Percentiles rank a stretch among this genome's conserved stretches.
Conservation (phyloP, 2,329 filamentous ascomycete genomes). For the Zymoseptoria ardabiliae region DNA sequence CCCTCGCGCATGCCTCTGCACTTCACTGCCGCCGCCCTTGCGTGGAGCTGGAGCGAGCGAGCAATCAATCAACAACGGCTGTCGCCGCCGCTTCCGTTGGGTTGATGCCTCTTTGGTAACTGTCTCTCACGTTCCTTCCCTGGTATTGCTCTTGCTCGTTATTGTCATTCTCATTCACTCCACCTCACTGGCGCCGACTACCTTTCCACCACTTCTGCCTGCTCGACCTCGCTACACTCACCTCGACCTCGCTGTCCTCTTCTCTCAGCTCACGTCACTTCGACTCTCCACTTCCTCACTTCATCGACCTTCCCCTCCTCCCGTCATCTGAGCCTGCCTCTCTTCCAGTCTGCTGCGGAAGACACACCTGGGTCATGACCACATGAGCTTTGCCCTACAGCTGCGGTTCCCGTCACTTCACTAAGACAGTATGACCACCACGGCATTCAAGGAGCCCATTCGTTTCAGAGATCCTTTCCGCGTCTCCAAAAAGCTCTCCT, state of each 20-base stretch:
- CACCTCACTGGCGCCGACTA: slow-evolving; percentile 32
- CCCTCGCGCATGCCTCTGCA: slow-evolving; percentile 21
- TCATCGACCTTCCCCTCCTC: not conserved
- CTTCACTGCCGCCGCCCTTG: slow-evolving; percentile 25
- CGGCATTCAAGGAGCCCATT: slow-evolving; percentile 2
- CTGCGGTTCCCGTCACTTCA: too few relatives aligned
- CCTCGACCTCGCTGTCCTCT: slow-evolving; percentile 42
- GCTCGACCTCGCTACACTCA: slow-evolving; percentile 38
- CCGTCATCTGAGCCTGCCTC: not conserved
- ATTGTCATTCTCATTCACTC: slow-evolving; percentile 54
- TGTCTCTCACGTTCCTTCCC: not conserved
- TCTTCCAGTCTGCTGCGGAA: slow-evolving; percentile 10
- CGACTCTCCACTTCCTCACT: slow-evolving; percentile 1
- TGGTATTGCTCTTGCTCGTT: not conserved
- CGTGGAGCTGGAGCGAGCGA: slow-evolving; percentile 16
- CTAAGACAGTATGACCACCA: slow-evolving; percentile 10
- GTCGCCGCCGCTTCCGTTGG: slow-evolving; percentile 11
- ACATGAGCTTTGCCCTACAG: too few relatives aligned
- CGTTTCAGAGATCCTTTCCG: slow-evolving; percentile 28
- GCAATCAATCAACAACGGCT: slow-evolving; percentile 16
- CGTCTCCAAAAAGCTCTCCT: slow-evolving; percentile 22
- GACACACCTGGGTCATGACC: not conserved
- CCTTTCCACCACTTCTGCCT: not conserved
- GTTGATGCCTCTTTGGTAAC: not conserved
- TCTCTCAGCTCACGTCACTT: slow-evolving; percentile 32